phyloP scores from a whole-genome alignment of 2,329 filamentous ascomycete genomes.

The Chaetomiaceae sp. region DNA sequence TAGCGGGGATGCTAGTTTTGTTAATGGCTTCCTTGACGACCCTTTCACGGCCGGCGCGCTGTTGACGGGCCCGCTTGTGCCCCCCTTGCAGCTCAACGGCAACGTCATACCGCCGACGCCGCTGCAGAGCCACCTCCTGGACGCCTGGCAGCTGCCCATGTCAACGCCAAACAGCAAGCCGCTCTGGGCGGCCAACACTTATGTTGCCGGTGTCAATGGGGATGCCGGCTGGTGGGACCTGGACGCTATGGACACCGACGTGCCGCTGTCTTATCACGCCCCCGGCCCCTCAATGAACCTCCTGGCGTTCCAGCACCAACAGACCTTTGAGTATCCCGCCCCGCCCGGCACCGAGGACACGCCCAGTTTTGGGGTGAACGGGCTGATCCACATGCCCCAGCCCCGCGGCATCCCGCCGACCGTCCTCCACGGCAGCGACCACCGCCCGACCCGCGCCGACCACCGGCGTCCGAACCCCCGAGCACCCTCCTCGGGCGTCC shows the following conservation, averaged over 20 bases:
- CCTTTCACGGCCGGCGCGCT: constrained; percentile 24
- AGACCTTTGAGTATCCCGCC: constrained; percentile 12
- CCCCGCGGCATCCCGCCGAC: constrained; percentile 36
- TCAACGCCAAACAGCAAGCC: constrained; percentile 21
- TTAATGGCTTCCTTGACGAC: constrained; percentile 28
- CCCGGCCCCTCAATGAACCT: constrained; percentile 34
- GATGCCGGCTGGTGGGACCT: constrained; percentile 32
- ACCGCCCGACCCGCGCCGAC: constrained; percentile 3
- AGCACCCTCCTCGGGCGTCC: constrained; percentile 50
- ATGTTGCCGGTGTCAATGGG: constrained; percentile 17
- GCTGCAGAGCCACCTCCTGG: constrained; percentile 34
- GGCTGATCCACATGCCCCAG: constrained; percentile 50
- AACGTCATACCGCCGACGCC: constrained; percentile 30
- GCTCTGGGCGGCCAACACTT: constrained; percentile 2
- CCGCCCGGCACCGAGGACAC: constrained; percentile 9
- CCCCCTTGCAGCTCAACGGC: constrained; percentile 20
- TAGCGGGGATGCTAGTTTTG: constrained; percentile 17
- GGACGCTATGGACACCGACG: constrained; percentile 17
- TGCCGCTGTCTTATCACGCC: not conserved
- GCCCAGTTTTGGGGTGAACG: constrained; percentile 35
- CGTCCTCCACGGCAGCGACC: constrained; percentile 30
- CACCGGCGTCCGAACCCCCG: constrained; percentile 37
- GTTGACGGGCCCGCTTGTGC: constrained; percentile 8
- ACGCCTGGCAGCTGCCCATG: constrained; percentile 18
- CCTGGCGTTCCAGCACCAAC: constrained; percentile 37